Evolutionary conservation across 2,329 filamentous ascomycete species (phyloP).

Genomic region (Raffaelea arxii): DNA sequence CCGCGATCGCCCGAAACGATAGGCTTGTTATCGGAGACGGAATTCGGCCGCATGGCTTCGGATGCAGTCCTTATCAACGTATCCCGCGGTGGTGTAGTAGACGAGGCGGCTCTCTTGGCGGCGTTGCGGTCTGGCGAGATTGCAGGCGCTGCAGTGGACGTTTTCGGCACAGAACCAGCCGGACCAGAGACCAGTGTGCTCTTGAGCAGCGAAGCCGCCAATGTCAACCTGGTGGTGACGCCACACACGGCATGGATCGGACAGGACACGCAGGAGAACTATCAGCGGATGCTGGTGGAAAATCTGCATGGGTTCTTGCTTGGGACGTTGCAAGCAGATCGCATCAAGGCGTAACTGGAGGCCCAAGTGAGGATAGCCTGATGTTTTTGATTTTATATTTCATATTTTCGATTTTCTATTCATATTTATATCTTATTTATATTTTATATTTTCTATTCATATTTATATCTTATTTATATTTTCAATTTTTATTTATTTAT

Average conservation of each 20-base stretch:
- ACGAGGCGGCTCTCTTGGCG: constrained; percentile 23
- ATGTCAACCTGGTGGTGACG: constrained; percentile 12
- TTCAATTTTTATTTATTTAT: background rate
- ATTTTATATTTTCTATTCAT: background rate
- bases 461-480: background rate
- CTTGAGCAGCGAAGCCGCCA: constrained; percentile 3
- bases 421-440: too few relatives aligned
- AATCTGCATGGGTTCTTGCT: constrained; percentile 9
- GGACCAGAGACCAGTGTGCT: constrained; percentile 9
- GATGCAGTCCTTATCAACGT: constrained; percentile 22
- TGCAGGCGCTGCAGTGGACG: constrained; percentile 22
- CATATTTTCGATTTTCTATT: too few relatives aligned
- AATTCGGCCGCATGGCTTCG: constrained; percentile 13
- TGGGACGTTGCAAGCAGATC: background rate
- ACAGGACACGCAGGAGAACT: constrained; percentile 10
- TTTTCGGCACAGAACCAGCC: constrained; percentile 23
- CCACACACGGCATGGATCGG: constrained; percentile 13
- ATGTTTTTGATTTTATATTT: too few relatives aligned
- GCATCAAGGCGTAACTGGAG: constrained; percentile 6
- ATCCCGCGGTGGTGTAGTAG: constrained; percentile 22
- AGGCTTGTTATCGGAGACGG: constrained; percentile 12
- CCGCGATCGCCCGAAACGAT: constrained; percentile 19
- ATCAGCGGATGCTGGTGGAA: constrained; percentile 8
- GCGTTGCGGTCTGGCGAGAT: constrained; percentile 20
- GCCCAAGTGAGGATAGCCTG: too few relatives aligned